phyloP scores from a whole-genome alignment of 2,329 filamentous ascomycete species.

The Sclerotinia subarctica region DNA sequence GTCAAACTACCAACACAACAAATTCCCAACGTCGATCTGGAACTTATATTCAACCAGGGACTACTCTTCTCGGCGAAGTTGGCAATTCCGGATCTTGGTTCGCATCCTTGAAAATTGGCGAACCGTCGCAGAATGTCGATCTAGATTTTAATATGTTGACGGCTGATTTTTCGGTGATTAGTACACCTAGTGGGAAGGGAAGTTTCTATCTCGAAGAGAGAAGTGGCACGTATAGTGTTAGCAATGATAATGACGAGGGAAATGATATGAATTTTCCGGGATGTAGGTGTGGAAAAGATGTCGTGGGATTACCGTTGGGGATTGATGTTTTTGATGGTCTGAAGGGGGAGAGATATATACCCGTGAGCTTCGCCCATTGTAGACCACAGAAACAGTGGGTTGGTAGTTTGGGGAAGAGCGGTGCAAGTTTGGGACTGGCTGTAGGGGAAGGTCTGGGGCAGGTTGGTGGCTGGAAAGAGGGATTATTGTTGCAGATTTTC shows the following conservation, averaged over 20 bases:
- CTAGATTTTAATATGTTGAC: constrained; percentile 32
- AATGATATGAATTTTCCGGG: constrained; percentile 4
- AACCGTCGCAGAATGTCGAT: constrained; percentile 27
- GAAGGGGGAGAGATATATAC: constrained; percentile 16
- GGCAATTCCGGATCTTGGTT: constrained; percentile 29
- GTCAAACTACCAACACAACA: background rate
- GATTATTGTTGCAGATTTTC: constrained; percentile 26
- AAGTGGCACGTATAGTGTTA: constrained; percentile 28
- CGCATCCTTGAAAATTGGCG: constrained; percentile 25
- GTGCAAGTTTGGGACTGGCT: constrained; percentile 29
- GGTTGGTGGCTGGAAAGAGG: background rate
- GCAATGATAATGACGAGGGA: constrained; percentile 5
- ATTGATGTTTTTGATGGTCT: background rate
- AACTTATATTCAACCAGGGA: constrained; percentile 5
- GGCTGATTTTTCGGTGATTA: constrained; percentile 26
- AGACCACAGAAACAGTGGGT: constrained; percentile 29
- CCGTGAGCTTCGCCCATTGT: constrained; percentile 29
- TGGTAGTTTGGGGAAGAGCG: constrained; percentile 19
- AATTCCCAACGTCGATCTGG: background rate
- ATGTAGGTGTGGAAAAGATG: background rate
- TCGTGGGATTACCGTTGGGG: background rate
- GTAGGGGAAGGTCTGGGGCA: constrained; percentile 21
- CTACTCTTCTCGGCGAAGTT: constrained; percentile 26
- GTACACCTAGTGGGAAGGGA: constrained; percentile 26
- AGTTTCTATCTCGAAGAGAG: constrained; percentile 24